Percentiles rank a stretch among this genome's conserved stretches.
Evolutionary conservation across 805 yeast genomes (phyloP).

Genomic region (Myxozyma udenii): DNA sequence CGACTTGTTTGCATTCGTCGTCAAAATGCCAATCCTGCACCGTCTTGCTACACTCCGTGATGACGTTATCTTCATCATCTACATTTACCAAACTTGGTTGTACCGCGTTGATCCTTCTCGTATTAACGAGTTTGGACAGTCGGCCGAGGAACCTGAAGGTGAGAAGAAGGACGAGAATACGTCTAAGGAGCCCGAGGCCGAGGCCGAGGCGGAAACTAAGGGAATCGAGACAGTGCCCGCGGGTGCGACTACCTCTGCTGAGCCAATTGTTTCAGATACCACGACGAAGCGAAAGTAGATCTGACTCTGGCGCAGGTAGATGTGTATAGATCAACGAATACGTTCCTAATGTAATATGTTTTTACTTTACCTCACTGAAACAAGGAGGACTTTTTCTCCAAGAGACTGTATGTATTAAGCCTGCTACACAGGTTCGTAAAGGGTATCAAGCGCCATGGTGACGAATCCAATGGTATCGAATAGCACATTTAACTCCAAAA

Average conservation of each 20-base stretch:
- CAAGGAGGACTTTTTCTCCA: too few species aligned
- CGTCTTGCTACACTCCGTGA: slow-evolving; percentile 45
- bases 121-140: slow-evolving; percentile 43
- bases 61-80: slow-evolving; percentile 44
- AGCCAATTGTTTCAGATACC: neutral
- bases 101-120: slow-evolving; percentile 44
- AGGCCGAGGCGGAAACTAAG: slow-evolving; percentile 1
- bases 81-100: slow-evolving; percentile 43
- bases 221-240: slow-evolving; percentile 2
- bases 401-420: too few species aligned
- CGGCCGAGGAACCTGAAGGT: slow-evolving; percentile 24
- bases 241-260: neutral
- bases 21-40: slow-evolving; percentile 46
- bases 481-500: too few species aligned
- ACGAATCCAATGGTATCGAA: too few species aligned
- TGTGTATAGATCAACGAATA: too few species aligned
- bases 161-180: slow-evolving; percentile 10
- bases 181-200: slow-evolving; percentile 4
- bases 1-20: slow-evolving; percentile 32
- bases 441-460: too few species aligned
- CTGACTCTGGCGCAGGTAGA: too few species aligned
- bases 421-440: too few species aligned
- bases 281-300: too few species aligned
- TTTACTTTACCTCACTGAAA: too few species aligned
- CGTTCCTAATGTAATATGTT: too few species aligned